phyloP scores from a whole-genome alignment of 192 early-diverging fungal genomes.

The Coemansia sp. region DNA sequence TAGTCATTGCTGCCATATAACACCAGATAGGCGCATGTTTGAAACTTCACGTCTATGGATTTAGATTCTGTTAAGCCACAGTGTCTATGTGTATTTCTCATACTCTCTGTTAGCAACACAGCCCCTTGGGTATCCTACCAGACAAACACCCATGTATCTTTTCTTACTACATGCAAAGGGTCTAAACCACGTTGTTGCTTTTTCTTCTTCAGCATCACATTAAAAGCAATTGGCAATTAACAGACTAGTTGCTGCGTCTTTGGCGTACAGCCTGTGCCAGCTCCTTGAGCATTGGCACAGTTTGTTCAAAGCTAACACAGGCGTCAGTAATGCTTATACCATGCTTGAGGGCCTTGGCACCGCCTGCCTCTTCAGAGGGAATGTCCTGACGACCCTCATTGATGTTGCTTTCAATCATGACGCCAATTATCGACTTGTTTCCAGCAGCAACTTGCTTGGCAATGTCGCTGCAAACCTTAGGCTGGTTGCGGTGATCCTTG shows the following conservation, averaged over 20 bases:
- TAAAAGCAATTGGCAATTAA: no score
- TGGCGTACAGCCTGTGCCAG: slow-evolving; percentile 74
- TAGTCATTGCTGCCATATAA: no score
- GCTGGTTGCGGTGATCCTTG: slow-evolving; percentile 89
- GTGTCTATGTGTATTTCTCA: no score
- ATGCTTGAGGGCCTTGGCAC: slow-evolving; percentile 68
- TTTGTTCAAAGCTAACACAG: slow-evolving; percentile 84
- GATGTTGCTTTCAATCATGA: slow-evolving; percentile 95
- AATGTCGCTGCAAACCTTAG: slow-evolving; percentile 66
- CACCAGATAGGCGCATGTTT: no score
- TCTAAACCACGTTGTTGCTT: no score
- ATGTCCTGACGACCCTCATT: slow-evolving; percentile 87
- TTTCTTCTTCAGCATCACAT: no score
- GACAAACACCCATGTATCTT: no score
- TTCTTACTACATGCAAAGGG: no score
- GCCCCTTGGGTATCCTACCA: no score
- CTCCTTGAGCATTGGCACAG: slow-evolving; percentile 70
- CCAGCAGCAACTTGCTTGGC: slow-evolving; percentile 73
- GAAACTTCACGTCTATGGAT: no score
- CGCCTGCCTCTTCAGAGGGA: slow-evolving; percentile 60
- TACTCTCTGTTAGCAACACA: no score
- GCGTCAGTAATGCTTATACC: slow-evolving; percentile 94
- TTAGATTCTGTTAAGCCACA: no score
- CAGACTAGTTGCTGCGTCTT: slow-evolving; percentile 7
- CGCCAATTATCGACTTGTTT: slow-evolving; percentile 67